Evolutionary conservation across 495 filamentous ascomycete genomes (phyloP), one percentile per base, ranked within the genome.

Genomic region (Hypoxylon fuscum): DNA sequence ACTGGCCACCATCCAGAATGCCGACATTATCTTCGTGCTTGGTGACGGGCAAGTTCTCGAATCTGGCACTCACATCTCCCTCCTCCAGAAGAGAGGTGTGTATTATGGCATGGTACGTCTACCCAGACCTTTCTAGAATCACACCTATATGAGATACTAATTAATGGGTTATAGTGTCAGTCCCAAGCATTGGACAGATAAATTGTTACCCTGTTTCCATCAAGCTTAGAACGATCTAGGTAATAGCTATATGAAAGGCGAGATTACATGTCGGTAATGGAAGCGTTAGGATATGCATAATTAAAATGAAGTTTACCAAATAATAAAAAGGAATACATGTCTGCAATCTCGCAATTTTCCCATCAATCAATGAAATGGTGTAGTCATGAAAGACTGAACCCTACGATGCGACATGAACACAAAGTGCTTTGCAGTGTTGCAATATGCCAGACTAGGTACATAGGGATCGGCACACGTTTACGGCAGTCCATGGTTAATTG

Each of bases 1-100:
- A 34, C 72, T 87, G 32, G 79, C 79, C 10, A 87, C 83, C 4
- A 76, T 86, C 15, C 80, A 83, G 58, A 81, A 84, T 62, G 84
- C 83, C 18, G 84, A 87, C 64, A 62, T 82, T 34, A 86, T 85
- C 44, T 84, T 79, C 55, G 82, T 88, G 43, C 70, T 85, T 5
- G 79, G 76, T 18, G 82, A 85, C 35, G 78, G 77, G 2, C 71
- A 73, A 55, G 81, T 87, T 34, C 69, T 84, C 22, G 84, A 87
- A 71, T 74, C 67, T 37, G 84, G 83, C 2, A 77, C 77, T 11
- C 84, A 86, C 66, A 58, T 67, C 6, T 55, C 76, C 25, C 68
- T 87, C 55, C 66, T 84, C 53, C 74, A 70, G 55, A 73, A 75
- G 65, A 72, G 72, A 64, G 83, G 83, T 8, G 66, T 81, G n/a